Evolutionary conservation across 2,329 filamentous ascomycete genomes (phyloP), one percentile per base, ranked within the genome.

Genomic region (Blastomyces silverae): DNA sequence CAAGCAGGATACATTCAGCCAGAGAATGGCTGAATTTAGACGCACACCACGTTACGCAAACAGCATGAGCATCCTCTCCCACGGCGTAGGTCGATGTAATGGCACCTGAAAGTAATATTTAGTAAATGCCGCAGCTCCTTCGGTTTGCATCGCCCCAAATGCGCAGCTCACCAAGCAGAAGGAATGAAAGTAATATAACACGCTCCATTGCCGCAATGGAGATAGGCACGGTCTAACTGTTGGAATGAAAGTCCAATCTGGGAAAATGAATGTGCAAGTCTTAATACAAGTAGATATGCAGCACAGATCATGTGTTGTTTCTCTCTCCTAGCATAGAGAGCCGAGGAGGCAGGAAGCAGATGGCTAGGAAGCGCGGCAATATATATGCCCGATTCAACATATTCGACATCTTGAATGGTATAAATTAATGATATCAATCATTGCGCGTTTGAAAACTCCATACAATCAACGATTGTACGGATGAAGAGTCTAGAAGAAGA

Each of bases 111-210:
- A 15, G 48, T 52, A 28, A 28, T 15, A 28, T 28, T 52, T 28
- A 52, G 48, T 52, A 52, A 25, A 28, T 28, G 22, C 22, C 15
- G 11, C 11, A 52, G 13, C 22, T 8, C 22, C 25, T 28, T 5
- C 5, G 31, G 11, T 52, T 28, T 11, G 1, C 48, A 52, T 52
- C 4, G 48, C 11, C 48, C 44, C 10, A 13, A 22, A 52, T 5
- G 48, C 28, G 46, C 46, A 52, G 48, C 48, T 52, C 48, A 52
- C 48, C 48, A 52, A 52, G 22, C 22, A 52, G 22, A 52, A 52
- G 48, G 2, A 22, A 52, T 15, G 48, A 15, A 15, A 52, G 22
- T 15, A 52, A 5, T 22, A 52, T 3, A 52, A 28, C 10, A 4
- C 48, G 48, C 48, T 28, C 48, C 48, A 52, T 52, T 52, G 11